A percentile compares a stretch with the other conserved stretches of the same genome.
phyloP scores from a whole-genome alignment of 495 filamentous ascomycete species.

The Aspergillus leporis region DNA sequence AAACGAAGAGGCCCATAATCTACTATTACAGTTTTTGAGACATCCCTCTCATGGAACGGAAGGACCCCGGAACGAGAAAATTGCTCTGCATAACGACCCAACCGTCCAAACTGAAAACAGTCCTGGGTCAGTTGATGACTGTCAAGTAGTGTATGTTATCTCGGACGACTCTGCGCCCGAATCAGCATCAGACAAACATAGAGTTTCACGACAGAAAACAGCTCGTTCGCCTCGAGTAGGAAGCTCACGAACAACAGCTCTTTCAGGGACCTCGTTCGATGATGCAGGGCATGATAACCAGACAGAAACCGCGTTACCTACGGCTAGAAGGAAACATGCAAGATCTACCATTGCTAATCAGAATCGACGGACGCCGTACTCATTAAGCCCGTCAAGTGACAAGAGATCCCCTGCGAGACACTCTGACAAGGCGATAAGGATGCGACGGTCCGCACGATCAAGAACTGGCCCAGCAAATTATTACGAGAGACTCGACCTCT shows the following conservation, averaged over 20 bases:
- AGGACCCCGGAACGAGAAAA: neutral
- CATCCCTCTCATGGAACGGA: slow-evolving; percentile 13
- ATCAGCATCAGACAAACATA: neutral
- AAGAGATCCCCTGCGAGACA: neutral
- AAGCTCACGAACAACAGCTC: neutral
- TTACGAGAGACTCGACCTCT: slow-evolving; percentile 16
- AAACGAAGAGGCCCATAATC: slow-evolving; percentile 19
- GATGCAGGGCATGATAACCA: neutral
- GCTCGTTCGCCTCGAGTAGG: neutral
- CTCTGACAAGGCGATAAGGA: neutral
- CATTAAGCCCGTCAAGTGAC: neutral
- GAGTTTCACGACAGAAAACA: neutral
- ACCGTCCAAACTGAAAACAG: neutral
- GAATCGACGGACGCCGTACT: neutral
- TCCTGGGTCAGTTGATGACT: neutral
- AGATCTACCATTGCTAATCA: neutral
- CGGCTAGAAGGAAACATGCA: neutral
- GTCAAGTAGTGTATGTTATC: neutral
- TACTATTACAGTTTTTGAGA: slow-evolving; percentile 26
- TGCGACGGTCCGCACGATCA: slow-evolving; percentile 27
- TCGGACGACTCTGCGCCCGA: neutral
- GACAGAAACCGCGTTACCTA: neutral
- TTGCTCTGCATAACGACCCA: neutral
- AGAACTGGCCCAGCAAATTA: slow-evolving; percentile 29
- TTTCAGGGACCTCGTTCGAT: neutral